A percentile compares a stretch with the other conserved stretches of the same genome.
Evolutionary conservation across 164 flowering plant species (phyloP).

Genomic region (Chimonanthus praecox): DNA sequence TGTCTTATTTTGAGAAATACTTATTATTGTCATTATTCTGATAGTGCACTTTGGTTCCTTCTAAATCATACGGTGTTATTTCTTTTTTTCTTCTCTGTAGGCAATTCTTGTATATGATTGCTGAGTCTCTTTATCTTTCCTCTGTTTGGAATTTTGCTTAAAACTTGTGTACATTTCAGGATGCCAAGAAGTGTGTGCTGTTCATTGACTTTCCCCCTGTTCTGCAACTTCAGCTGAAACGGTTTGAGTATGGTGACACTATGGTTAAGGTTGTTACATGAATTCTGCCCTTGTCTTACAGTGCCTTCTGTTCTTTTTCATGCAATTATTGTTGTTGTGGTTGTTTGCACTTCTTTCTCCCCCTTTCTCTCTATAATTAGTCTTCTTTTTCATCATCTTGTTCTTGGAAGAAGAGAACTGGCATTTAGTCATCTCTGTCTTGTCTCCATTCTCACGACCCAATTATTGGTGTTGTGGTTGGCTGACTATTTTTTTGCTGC

Average conservation of each 20-base stretch:
- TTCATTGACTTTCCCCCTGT: slow-evolving; percentile 65
- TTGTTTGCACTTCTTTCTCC: no score
- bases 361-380: no score
- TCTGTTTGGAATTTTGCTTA: not conserved
- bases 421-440: no score
- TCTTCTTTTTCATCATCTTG: no score
- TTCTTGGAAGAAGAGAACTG: no score
- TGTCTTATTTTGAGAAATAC: not conserved
- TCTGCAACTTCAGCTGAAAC: slow-evolving; percentile 65
- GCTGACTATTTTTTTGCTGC: not conserved
- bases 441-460: not conserved
- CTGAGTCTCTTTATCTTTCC: not conserved
- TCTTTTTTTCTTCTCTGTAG: no score
- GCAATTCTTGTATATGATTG: not conserved
- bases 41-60: not conserved
- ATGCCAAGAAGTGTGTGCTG: slow-evolving; percentile 61
- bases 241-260: slow-evolving; percentile 67
- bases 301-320: not conserved
- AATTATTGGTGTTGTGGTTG: not conserved
- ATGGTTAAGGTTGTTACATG: slow-evolving; percentile 62
- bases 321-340: no score
- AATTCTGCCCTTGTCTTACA: not conserved
- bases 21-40: not conserved
- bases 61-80: no score
- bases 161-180: slow-evolving; percentile 23